Evolutionary conservation across 108 stramenopile genomes (phyloP).

Genomic region (Pseudonitzschia delicatissima): DNA sequence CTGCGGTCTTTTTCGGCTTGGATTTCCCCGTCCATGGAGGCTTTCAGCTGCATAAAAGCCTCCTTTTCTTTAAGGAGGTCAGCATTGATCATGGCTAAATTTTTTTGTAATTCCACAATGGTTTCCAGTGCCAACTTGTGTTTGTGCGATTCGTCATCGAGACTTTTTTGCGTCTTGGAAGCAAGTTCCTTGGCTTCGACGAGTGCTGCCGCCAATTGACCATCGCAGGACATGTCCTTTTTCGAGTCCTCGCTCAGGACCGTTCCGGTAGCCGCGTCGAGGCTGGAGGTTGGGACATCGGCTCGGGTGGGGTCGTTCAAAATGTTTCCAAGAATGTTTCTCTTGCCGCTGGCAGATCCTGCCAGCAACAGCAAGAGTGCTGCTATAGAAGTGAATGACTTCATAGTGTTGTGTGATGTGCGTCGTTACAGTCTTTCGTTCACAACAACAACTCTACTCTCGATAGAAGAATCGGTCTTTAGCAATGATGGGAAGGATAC

Average conservation of each 20-base stretch:
- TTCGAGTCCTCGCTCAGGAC: constrained; percentile 1
- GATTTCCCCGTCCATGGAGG: background rate
- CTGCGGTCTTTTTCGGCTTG: constrained; percentile 7
- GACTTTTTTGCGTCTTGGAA: constrained; percentile 9
- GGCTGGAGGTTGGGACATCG: background rate
- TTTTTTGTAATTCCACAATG: background rate
- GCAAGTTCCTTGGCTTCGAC: constrained; percentile 24
- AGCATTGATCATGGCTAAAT: background rate
- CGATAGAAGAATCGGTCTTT: too few species aligned
- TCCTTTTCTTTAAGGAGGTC: background rate
- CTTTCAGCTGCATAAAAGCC: background rate
- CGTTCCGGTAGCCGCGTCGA: constrained; percentile 32
- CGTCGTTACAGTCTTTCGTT: too few species aligned
- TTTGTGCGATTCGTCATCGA: constrained; percentile 9
- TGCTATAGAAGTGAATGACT: too few species aligned
- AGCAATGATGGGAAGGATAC: too few species aligned
- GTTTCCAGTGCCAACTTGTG: constrained; percentile 1
- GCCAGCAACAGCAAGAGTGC: background rate
- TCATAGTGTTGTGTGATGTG: too few species aligned
- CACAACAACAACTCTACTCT: too few species aligned
- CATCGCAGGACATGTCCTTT: constrained; percentile 19
- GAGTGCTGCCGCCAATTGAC: constrained; percentile 24
- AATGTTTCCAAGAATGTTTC: constrained; percentile 1
- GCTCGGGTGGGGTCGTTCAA: background rate
- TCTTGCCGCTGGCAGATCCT: constrained; percentile 2